Evolutionary conservation across 2,329 filamentous ascomycete genomes (phyloP).

Genomic region (Sclerotinia minor): DNA sequence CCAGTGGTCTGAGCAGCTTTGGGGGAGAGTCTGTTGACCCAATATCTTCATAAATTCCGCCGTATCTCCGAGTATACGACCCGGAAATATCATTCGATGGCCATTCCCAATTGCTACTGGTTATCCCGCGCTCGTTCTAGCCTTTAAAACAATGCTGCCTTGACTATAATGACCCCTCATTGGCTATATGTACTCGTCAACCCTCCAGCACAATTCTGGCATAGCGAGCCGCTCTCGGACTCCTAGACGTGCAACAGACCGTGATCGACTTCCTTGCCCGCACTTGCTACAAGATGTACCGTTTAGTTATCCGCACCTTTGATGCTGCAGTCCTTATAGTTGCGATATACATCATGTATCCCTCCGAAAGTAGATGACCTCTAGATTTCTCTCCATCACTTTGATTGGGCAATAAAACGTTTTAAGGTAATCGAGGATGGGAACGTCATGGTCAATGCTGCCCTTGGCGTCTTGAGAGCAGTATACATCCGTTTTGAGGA

Average conservation of each 20-base stretch:
- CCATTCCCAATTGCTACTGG: slow-evolving; percentile 52
- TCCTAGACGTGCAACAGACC: slow-evolving; percentile 58
- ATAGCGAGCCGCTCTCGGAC: slow-evolving; percentile 54
- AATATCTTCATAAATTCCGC: slow-evolving; percentile 51
- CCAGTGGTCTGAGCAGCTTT: slow-evolving; percentile 57
- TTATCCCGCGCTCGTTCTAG: slow-evolving; percentile 50
- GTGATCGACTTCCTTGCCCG: slow-evolving; percentile 49
- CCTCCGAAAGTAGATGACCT: slow-evolving; percentile 54
- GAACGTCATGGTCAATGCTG: slow-evolving; percentile 55
- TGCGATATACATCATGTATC: slow-evolving; percentile 61
- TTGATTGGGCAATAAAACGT: slow-evolving; percentile 58
- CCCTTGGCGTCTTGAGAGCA: slow-evolving; percentile 55
- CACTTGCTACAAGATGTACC: slow-evolving; percentile 47
- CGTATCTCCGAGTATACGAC: slow-evolving; percentile 54
- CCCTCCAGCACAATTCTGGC: slow-evolving; percentile 53
- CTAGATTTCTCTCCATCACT: slow-evolving; percentile 55
- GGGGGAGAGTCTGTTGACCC: slow-evolving; percentile 56
- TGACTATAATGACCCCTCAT: slow-evolving; percentile 60
- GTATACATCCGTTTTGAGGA: slow-evolving; percentile 55
- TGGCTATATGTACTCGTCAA: slow-evolving; percentile 63
- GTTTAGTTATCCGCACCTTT: slow-evolving; percentile 63
- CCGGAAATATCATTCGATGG: slow-evolving; percentile 59
- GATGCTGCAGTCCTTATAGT: slow-evolving; percentile 63
- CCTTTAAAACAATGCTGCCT: slow-evolving; percentile 50
- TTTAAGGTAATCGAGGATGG: slow-evolving; percentile 56